Base-by-base conservation (phyloP, 176 grass and related monocot species). In the Alloteropsis semialata region DNA sequence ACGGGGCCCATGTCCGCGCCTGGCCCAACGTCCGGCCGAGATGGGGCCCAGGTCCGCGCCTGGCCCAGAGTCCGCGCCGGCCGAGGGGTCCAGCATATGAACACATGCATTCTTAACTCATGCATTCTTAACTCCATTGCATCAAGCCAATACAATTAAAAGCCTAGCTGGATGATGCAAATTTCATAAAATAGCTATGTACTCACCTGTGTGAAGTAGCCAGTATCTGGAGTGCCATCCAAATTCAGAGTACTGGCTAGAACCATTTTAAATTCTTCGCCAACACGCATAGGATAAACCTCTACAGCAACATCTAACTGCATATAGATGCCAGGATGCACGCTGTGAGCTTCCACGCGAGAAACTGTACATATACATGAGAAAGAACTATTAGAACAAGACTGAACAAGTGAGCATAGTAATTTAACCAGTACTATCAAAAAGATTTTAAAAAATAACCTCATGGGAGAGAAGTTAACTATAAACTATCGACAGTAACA, bases 301-400 rank as follows among this genome's bases (percentile, higher is more conserved):
- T 92, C 93, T 5, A 80, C 91, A 50, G 87, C 89, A 39, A 96
- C 87, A 85, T 96, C 90, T 76, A 92, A 69, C 44, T 92, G 88
- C 93, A 96, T 96, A 18, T 82, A 82, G 51, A 87, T 87, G 77
- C 79, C 71, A 0, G 81, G 72, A 51, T 84, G 82, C 16, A 92
- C 88, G 36, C 79, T 90, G 3, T 33, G 62, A 27, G 88, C 90
- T 86, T 91, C 93, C 56, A 96, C 84, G 45, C 83, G 82, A 59
- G 85, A 67, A 61, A 96, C 90, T 92, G 71, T 21, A 72, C 17
- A 83, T 19, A 28, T 28, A 65, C 12, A 65, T 21, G n/a, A 80
- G 51, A 70, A 66, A 57, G 22, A 32, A 8, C 4, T 34, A 44
- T 34, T 58, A 50, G 61, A 62, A 81, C 77, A 86, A 45, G 9